These are phyloP conservation scores for Plenodomus biglobosus DNA, from an alignment of 2,329 filamentous ascomycete species.

Conservation along the genomic window DNA sequence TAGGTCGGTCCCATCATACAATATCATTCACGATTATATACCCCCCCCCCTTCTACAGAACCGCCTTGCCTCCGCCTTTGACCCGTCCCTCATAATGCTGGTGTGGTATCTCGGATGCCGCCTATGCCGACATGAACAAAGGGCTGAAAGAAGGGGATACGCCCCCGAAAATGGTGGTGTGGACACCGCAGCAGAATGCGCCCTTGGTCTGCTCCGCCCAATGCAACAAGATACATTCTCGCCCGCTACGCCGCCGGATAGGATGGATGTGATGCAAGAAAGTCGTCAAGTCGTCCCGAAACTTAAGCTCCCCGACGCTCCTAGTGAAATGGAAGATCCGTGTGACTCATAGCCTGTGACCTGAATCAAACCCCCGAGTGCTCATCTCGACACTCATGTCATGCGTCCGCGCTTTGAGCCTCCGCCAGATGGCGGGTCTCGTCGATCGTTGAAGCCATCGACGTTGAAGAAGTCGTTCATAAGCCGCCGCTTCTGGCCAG, in stretches of 20 bases:
- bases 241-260: constrained; percentile 20
- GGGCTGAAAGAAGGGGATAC: constrained; percentile 9
- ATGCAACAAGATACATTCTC: constrained; percentile 22
- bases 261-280: constrained; percentile 19
- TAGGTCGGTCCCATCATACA: background rate
- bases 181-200: constrained; percentile 29
- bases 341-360: too few species aligned
- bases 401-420: constrained; percentile 46
- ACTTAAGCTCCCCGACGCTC: background rate
- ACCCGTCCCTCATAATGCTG: constrained; percentile 5
- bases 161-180: constrained; percentile 15
- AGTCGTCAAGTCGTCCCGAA: constrained; percentile 15
- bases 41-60: background rate
- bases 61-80: constrained; percentile 1
- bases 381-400: constrained; percentile 30
- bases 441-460: constrained; percentile 61
- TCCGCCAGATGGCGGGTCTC: constrained; percentile 53
- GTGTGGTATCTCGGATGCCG: constrained; percentile 16
- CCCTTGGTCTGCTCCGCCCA: constrained; percentile 26
- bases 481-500: constrained; percentile 72
- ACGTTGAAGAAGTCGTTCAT: constrained; percentile 76
- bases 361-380: too few species aligned
- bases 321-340: too few species aligned
- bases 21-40: constrained; percentile 1
- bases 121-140: too few species aligned